Percentiles rank a stretch among this genome's conserved stretches.
Evolutionary conservation across 2,329 filamentous ascomycete genomes (phyloP).

Genomic region (Scedosporium minutisporum): DNA sequence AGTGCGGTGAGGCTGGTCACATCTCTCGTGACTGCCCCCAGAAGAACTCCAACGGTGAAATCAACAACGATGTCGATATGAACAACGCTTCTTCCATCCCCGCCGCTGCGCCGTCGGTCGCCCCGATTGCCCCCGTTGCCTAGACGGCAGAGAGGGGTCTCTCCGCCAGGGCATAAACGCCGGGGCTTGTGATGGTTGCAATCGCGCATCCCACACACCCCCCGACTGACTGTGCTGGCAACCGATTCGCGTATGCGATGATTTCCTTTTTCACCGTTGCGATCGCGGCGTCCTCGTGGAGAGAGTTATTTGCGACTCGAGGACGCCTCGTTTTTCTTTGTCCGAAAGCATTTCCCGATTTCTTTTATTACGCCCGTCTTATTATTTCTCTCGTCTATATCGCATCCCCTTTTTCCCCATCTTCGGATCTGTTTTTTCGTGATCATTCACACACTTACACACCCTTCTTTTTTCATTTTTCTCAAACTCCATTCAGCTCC

Average conservation of each 20-base stretch:
- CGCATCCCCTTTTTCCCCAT: constrained; percentile 5
- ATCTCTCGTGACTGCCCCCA: constrained; percentile 91
- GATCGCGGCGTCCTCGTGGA: background rate
- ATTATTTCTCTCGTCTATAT: constrained; percentile 4
- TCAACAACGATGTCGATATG: constrained; percentile 33
- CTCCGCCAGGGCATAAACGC: background rate
- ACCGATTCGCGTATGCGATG: background rate
- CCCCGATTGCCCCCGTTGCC: constrained; percentile 29
- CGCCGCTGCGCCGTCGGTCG: constrained; percentile 28
- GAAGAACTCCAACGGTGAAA: constrained; percentile 46
- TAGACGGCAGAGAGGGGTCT: constrained; percentile 11
- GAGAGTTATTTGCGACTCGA: background rate
- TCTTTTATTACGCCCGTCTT: constrained; percentile 4
- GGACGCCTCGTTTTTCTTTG: background rate
- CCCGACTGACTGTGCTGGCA: background rate
- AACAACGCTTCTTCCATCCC: constrained; percentile 27
- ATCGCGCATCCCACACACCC: background rate
- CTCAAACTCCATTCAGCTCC: constrained; percentile 2
- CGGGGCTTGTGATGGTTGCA: background rate
- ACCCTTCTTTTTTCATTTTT: constrained; percentile 2
- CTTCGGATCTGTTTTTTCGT: constrained; percentile 2
- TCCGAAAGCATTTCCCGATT: background rate
- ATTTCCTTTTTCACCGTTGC: background rate
- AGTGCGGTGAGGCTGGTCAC: constrained; percentile 89
- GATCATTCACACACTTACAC: constrained; percentile 2